Evolutionary conservation across 345 rosid species (phyloP).

Genomic region (Gossypium rotundifolium): DNA sequence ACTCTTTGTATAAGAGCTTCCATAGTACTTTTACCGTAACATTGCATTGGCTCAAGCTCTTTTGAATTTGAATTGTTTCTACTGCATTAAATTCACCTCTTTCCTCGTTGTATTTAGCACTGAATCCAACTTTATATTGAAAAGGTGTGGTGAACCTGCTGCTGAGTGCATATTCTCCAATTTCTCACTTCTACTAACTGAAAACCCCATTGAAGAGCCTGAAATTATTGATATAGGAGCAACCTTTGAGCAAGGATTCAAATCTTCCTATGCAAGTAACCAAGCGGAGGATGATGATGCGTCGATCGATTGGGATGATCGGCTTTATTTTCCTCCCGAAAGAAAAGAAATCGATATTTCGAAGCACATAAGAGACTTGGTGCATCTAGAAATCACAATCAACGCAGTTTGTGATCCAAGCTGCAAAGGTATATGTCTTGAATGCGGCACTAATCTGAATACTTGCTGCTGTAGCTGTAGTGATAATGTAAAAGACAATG

Average conservation of each 20-base stretch:
- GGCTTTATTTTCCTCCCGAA: constrained; percentile 59
- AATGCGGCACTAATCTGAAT: constrained; percentile 75
- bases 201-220: constrained; percentile 67
- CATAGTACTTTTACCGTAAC: not conserved
- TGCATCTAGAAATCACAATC: constrained; percentile 71
- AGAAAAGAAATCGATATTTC: constrained; percentile 70
- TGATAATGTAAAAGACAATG: constrained; percentile 36
- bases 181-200: constrained; percentile 63
- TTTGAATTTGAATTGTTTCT: not conserved
- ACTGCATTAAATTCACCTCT: not conserved
- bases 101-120: not conserved
- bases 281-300: constrained; percentile 39
- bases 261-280: constrained; percentile 16
- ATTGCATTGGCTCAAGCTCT: not conserved
- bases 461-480: constrained; percentile 52
- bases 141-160: constrained; percentile 71
- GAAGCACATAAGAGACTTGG: constrained; percentile 68
- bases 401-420: constrained; percentile 56
- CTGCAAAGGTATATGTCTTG: constrained; percentile 77
- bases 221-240: constrained; percentile 54
- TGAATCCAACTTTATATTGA: constrained; percentile 9
- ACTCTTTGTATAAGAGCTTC: no score
- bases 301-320: constrained; percentile 73
- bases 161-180: constrained; percentile 70
- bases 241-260: constrained; percentile 29